Base-by-base conservation (phyloP, 1,139 yeast genomes). In the Ogataea hybrid region DNA sequence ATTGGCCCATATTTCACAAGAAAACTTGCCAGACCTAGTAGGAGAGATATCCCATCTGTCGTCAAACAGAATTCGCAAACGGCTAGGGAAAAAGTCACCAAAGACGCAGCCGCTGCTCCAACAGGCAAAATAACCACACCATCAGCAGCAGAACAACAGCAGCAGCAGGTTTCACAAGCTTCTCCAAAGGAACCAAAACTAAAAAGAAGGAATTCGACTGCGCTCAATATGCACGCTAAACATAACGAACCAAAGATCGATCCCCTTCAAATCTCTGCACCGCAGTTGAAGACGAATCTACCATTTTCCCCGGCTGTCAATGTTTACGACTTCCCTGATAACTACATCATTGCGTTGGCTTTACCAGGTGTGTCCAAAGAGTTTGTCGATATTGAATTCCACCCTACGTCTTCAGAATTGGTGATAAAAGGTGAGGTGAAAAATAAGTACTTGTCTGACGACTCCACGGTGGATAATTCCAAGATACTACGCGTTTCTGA, bases 301-400 rank as follows among this genome's bases (percentile, higher is more conserved):
- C 78, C 78, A 49, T 74, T 73, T 43, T 68, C 80, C 6, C 82
- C 83, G 12, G 71, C 75, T 39, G 62, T 76, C 7, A 79, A 77
- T 50, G 70, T 77, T 14, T 76, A 75, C 50, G 79, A 77, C 43
- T 62, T 67, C 30, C 65, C 67, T 5, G 64, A 64, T 8, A 59
- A 65, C 15, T 77, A 74, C 49, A 54, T 66, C 15, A 68, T 76
- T 11, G 71, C 70, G 2, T 58, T 75, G 7, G 71, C 81, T 5
- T 60, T 78, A 12, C 77, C 83, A 6, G 84, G 84, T 35, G 79
- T 79, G 7, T 62, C 67, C 25, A 69, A 75, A 23, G 67, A 67
- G 37, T 67, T 73, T n/a, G 69, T 78, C 48, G 71, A 69, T 35
- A 70, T 78, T 39, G 79, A 77, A 54, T 77, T 67, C 61, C 81